Evolutionary conservation across 768 basidiomycete genomes (phyloP).

Genomic region (Russula foetens): DNA sequence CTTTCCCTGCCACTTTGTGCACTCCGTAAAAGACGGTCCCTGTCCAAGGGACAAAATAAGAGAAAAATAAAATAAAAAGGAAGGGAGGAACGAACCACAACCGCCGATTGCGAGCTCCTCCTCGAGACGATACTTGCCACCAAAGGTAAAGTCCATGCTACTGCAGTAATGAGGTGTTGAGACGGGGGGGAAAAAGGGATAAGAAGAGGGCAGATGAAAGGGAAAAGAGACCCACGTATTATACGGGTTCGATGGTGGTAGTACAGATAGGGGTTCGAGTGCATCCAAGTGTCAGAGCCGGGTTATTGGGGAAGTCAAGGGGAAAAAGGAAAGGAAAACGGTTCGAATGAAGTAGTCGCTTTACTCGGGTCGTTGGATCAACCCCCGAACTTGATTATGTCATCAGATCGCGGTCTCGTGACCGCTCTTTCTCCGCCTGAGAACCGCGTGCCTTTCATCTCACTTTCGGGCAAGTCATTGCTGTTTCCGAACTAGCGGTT

Average conservation of each 20-base stretch:
- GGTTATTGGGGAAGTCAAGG: not conserved
- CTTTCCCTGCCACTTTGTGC: slow-evolving; percentile 74
- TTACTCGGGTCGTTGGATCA: not conserved
- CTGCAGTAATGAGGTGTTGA: not conserved
- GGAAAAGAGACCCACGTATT: not conserved
- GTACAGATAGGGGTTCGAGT: slow-evolving; percentile 4
- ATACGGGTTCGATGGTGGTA: not conserved
- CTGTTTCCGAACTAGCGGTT: not conserved
- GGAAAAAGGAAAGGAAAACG: not conserved
- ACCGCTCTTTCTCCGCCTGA: not conserved
- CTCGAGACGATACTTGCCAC: slow-evolving; percentile 70
- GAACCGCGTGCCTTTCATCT: not conserved
- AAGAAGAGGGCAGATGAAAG: not conserved
- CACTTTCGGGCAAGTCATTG: not conserved
- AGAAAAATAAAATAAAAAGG: not conserved
- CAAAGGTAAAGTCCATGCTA: slow-evolving; percentile 41
- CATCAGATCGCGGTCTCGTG: slow-evolving; percentile 17
- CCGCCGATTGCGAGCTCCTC: slow-evolving; percentile 78
- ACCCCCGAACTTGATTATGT: slow-evolving; percentile 10
- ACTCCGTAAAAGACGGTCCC: slow-evolving; percentile 74
- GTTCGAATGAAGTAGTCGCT: not conserved
- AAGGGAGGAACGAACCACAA: slow-evolving; percentile 43
- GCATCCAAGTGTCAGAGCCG: not conserved
- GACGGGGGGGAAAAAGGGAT: not conserved
- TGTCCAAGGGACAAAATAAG: slow-evolving; percentile 22